Conservation (phyloP, 106 monocot species). For the Gastrodia elata region DNA sequence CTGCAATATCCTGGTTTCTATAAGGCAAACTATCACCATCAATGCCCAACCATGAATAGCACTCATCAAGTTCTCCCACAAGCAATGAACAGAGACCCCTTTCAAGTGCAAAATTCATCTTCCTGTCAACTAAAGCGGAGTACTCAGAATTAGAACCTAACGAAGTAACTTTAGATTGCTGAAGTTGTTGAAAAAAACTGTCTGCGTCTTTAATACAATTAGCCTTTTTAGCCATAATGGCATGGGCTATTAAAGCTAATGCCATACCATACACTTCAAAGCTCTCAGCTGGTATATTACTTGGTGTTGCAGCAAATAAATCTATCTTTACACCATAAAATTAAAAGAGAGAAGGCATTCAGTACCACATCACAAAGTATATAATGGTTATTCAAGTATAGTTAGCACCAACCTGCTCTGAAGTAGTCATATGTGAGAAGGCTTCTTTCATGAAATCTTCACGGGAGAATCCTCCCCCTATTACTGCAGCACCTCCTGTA, state of each 20-base stretch:
- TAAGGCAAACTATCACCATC: conserved; percentile 55
- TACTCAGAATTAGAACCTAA: conserved; percentile 33
- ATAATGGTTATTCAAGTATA: background rate
- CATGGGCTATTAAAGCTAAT: conserved; percentile 76
- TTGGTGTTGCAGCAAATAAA: conserved; percentile 66
- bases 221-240: conserved; percentile 58
- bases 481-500: conserved; percentile 53
- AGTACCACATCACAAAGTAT: background rate
- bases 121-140: conserved; percentile 15
- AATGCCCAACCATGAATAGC: conserved; percentile 67
- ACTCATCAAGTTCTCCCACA: conserved; percentile 68
- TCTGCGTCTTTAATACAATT: conserved; percentile 63
- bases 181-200: conserved; percentile 67
- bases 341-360: conserved; percentile 6
- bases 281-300: conserved; percentile 69
- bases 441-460: conserved; percentile 83
- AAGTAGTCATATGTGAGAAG: conserved; percentile 69
- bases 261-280: conserved; percentile 84
- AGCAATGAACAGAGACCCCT: conserved; percentile 82
- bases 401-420: conserved; percentile 57
- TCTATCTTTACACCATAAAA: conserved; percentile 57
- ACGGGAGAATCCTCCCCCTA: conserved; percentile 84
- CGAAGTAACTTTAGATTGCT: conserved; percentile 38
- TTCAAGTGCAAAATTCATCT: conserved; percentile 60
- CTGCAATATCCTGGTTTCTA: conserved; percentile 53